phyloP scores from a whole-genome alignment of 1,284 basidiomycete genomes.

The Austroboletus novae-zelandiae region DNA sequence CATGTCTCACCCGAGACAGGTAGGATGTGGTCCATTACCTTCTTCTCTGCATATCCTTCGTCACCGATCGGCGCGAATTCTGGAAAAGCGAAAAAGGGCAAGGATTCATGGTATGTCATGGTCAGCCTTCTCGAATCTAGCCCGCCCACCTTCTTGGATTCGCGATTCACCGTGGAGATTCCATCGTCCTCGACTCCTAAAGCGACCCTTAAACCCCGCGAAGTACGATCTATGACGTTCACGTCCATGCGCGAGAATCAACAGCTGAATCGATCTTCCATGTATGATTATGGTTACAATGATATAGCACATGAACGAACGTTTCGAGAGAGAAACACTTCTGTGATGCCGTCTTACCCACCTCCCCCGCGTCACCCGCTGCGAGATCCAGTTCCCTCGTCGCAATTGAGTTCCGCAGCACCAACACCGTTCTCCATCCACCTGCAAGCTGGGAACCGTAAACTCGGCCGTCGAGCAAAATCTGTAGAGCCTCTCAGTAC shows the following conservation, averaged over 20 bases:
- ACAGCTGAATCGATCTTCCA: not conserved
- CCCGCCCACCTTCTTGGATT: constrained; percentile 21
- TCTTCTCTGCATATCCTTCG: constrained; percentile 20
- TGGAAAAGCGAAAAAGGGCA: constrained; percentile 14
- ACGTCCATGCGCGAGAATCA: not conserved
- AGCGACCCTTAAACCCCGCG: not conserved
- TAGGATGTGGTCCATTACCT: constrained; percentile 29
- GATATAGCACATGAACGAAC: not conserved
- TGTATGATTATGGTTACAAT: not conserved
- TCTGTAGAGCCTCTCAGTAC: constrained; percentile 9
- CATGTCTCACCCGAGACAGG: constrained; percentile 32
- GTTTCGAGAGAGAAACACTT: not conserved
- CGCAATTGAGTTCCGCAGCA: not conserved
- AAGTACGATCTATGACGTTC: constrained; percentile 6
- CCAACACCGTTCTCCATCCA: constrained; percentile 2
- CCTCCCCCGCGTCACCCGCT: constrained; percentile 5
- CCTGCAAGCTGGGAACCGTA: constrained; percentile 10
- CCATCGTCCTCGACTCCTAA: not conserved
- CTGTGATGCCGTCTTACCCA: not conserved
- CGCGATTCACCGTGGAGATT: constrained; percentile 12
- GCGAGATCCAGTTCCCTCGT: not conserved
- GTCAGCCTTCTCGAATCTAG: constrained; percentile 40
- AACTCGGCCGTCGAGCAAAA: constrained; percentile 11
- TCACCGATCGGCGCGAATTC: not conserved
- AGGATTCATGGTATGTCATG: constrained; percentile 52